These are phyloP conservation scores for Schizophyllum amplum DNA, from an alignment of 1,284 basidiomycete genomes.

Conservation along the genomic window DNA sequence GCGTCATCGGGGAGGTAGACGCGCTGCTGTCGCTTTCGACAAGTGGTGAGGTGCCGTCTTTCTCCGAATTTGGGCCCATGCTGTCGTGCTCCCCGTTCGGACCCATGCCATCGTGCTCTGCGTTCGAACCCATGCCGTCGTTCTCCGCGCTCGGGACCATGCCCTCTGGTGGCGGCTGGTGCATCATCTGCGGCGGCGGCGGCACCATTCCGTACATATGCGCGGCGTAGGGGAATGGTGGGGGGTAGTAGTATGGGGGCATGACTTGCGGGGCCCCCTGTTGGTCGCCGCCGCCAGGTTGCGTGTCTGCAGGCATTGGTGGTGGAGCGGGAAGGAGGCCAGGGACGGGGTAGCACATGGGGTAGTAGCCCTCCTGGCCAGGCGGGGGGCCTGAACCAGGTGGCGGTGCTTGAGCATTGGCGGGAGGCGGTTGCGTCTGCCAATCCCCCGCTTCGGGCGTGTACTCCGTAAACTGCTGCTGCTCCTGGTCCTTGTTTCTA, in stretches of 20 bases:
- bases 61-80: no score
- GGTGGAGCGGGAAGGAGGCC: neutral
- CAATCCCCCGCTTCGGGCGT: neutral
- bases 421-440: neutral
- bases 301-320: neutral
- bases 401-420: neutral
- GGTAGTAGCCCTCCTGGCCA: neutral
- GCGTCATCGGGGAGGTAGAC: neutral
- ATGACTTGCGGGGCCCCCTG: neutral
- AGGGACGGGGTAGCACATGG: neutral
- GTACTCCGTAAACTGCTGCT: neutral
- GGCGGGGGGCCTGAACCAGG: no score
- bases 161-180: neutral
- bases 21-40: neutral
- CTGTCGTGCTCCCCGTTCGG: no score
- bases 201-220: neutral
- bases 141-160: no score
- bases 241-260: neutral
- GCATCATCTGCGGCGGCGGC: neutral
- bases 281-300: neutral
- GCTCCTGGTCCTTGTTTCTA: constrained; percentile 40
- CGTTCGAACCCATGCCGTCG: no score
- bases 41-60: neutral
- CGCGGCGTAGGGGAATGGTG: neutral
- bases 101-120: no score